Percentiles rank a stretch among this genome's conserved stretches.
Conservation (phyloP, 345 rosid species). For the Populus davidiana region DNA sequence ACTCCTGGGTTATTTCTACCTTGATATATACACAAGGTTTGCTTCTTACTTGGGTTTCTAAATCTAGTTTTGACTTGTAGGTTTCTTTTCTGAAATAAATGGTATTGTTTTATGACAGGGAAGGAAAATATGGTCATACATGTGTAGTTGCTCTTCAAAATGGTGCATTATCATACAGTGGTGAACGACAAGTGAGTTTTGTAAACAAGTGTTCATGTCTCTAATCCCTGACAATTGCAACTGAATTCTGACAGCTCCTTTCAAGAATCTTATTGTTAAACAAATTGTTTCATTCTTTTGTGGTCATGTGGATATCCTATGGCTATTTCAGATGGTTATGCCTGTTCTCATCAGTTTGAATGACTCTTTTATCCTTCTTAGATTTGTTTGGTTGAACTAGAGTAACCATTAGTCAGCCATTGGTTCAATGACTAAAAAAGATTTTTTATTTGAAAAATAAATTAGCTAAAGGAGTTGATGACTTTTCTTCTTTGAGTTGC, state of each 20-base stretch:
- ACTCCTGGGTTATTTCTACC: conserved; percentile 84
- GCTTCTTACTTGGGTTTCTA: conserved; percentile 8
- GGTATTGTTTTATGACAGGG: conserved; percentile 48
- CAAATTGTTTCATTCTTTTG: neutral
- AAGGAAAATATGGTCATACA: conserved; percentile 76
- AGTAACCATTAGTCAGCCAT: neutral
- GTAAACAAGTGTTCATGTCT: neutral
- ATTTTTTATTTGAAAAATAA: neutral
- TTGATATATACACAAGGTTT: conserved; percentile 78
- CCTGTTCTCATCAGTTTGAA: neutral
- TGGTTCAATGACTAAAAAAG: neutral
- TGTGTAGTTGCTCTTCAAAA: conserved; percentile 88
- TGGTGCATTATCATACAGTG: conserved; percentile 54
- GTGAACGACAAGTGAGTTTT: conserved; percentile 55
- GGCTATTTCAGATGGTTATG: neutral
- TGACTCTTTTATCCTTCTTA: neutral
- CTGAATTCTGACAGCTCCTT: neutral
- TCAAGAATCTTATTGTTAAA: neutral
- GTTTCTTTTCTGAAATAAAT: conserved; percentile 12
- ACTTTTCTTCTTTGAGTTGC: too few species aligned
- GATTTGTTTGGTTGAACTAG: neutral
- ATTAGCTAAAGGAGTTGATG: neutral
- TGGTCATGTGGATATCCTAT: neutral
- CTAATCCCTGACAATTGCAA: neutral
- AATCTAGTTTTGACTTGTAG: neutral